Base-by-base conservation (phyloP, 2,329 filamentous ascomycete species). In the Cladosporium phlei region DNA sequence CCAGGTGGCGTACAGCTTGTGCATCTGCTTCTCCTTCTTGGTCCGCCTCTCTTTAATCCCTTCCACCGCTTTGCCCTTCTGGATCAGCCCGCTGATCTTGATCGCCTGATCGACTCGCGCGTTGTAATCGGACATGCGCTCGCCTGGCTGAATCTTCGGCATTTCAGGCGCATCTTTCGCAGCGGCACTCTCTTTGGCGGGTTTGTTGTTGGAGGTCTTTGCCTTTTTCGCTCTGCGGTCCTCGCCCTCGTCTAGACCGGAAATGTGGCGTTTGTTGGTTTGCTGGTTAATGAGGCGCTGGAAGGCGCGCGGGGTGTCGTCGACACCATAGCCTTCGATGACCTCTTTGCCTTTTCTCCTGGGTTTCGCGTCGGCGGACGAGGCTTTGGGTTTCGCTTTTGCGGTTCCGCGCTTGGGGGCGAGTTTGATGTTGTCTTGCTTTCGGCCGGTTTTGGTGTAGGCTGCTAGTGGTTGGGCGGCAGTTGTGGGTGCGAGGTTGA, bases 231-330 rank as follows among this genome's bases (percentile, higher is more conserved):
- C 79, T 56, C 74, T 74, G 24, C 57, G 55, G 42, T 51, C 66
- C 9, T 72, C 61, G n/a, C 86, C 86, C 53, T 93, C 79, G 61
- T 95, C 85, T 7, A 94, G 72, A 5, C 84, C 82, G 8, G 76
- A 78, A 4, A 76, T 59, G 59, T 80, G 82, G 34, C 62, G 64
- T 60, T 80, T 82, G 17, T 69, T 69, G 14, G 53, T 50, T 30
- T 83, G 78, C 55, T 82, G 79, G 25, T 86, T 81, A 86, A 97
- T 93, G 52, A 97, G 70, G 10, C 89, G 82, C 52, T 80, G 80
- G 67, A 98, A 98, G 1, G 86, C 88, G 55, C 88, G 85, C 0
- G 93, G 93, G 1, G 86, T 90, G 68, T 97, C 93, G 64, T 95
- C 83, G 29, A 77, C 66, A 27, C 72, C 68, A 75, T 82, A 69